Percentiles rank a stretch among this genome's conserved stretches.
Conservation (phyloP, 768 basidiomycete genomes). For the Russula brevipes region DNA sequence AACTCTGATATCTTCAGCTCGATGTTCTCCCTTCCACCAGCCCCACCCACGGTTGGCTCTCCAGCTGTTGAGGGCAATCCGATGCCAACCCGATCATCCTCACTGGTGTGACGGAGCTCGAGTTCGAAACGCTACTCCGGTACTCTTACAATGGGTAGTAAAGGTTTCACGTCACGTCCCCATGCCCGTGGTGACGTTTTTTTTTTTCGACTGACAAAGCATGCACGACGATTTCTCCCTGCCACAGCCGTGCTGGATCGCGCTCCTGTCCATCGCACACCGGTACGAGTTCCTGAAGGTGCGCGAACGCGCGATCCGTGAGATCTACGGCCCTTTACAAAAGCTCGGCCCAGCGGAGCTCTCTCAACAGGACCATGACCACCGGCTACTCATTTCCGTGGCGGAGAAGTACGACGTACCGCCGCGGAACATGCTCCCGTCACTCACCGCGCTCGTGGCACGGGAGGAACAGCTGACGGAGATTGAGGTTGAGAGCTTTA, state of each 20-base stretch:
- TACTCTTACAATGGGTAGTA: conserved; percentile 18
- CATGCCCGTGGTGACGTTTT: no score
- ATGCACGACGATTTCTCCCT: conserved; percentile 17
- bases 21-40: conserved; percentile 15
- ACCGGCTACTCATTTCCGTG: conserved; percentile 5
- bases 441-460: conserved; percentile 2
- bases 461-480: conserved; percentile 4
- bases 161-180: no score
- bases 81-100: conserved; percentile 18
- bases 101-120: conserved; percentile 11
- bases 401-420: conserved; percentile 14
- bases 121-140: conserved; percentile 18
- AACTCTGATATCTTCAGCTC: conserved; percentile 13
- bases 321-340: not conserved
- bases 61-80: conserved; percentile 1
- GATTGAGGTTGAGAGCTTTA: conserved; percentile 5
- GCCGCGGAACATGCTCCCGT: not conserved
- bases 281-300: conserved; percentile 17
- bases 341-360: no score
- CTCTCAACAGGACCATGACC: not conserved
- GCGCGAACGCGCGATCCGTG: conserved; percentile 11
- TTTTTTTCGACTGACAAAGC: not conserved
- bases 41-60: not conserved
- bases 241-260: conserved; percentile 12
- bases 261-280: conserved; percentile 12